phyloP scores from a whole-genome alignment of 2,329 filamentous ascomycete genomes.

The Fusarium kyushuense region DNA sequence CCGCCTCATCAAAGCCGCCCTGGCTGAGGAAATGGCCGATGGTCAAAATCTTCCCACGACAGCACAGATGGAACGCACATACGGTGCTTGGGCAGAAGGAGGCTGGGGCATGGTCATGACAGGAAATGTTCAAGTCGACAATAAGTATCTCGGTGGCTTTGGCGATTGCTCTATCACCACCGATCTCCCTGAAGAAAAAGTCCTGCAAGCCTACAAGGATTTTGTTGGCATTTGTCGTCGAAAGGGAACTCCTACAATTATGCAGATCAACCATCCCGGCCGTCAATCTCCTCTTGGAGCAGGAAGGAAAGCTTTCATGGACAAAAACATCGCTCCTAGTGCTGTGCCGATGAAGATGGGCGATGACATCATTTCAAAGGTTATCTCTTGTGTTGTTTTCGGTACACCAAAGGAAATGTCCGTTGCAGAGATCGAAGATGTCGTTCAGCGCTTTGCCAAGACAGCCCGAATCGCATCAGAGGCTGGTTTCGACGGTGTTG shows the following conservation, averaged over 20 bases:
- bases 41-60: conserved; percentile 57
- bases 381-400: conserved; percentile 55
- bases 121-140: conserved; percentile 61
- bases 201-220: conserved; percentile 54
- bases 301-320: conserved; percentile 52
- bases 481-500: conserved; percentile 60
- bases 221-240: conserved; percentile 52
- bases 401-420: conserved; percentile 70
- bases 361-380: conserved; percentile 50
- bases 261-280: conserved; percentile 63
- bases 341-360: conserved; percentile 59
- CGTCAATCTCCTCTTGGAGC: conserved; percentile 57
- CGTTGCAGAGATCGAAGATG: conserved; percentile 63
- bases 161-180: conserved; percentile 52
- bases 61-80: conserved; percentile 58
- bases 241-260: conserved; percentile 54
- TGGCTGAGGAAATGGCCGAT: conserved; percentile 60
- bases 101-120: conserved; percentile 67
- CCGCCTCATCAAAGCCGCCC: conserved; percentile 64
- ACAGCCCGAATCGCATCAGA: conserved; percentile 62
- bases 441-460: conserved; percentile 64
- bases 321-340: conserved; percentile 59
- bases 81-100: conserved; percentile 65
- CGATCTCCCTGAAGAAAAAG: conserved; percentile 38
- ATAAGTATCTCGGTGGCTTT: conserved; percentile 52